A percentile compares a stretch with the other conserved stretches of the same genome.
These are phyloP conservation scores for Alternaria brassicicola DNA, from an alignment of 2,329 filamentous ascomycete species.

Conservation along the genomic window DNA sequence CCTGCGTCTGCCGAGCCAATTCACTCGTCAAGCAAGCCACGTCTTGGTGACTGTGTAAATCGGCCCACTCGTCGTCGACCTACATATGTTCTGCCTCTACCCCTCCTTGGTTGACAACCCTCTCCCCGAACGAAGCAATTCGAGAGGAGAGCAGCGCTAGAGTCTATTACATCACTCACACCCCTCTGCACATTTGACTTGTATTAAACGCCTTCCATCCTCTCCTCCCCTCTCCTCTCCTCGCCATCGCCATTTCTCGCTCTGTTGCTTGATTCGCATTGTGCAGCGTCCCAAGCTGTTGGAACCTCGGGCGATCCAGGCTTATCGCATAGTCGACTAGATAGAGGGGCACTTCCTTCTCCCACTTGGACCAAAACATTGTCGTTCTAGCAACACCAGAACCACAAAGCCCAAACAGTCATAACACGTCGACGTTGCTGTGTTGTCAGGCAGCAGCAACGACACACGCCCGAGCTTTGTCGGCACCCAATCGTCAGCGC, in stretches of 20 bases:
- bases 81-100: conserved; percentile 45
- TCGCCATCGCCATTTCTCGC: background rate
- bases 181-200: background rate
- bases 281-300: conserved; percentile 27
- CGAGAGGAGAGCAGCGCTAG: conserved; percentile 10
- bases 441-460: conserved; percentile 42
- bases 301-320: conserved; percentile 43
- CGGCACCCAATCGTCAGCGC: conserved; percentile 40
- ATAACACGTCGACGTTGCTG: conserved; percentile 19
- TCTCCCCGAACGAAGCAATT: conserved; percentile 23
- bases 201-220: too few relatives aligned
- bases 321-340: conserved; percentile 38
- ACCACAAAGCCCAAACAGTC: conserved; percentile 13
- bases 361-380: conserved; percentile 11
- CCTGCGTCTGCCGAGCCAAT: conserved; percentile 26
- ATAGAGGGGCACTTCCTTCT: conserved; percentile 30
- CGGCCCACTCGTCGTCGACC: conserved; percentile 31
- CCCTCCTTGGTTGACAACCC: conserved; percentile 35
- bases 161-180: conserved; percentile 13
- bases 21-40: conserved; percentile 31
- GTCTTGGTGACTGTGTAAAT: conserved; percentile 33
- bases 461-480: conserved; percentile 30
- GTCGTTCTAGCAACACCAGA: conserved; percentile 16
- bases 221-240: background rate
- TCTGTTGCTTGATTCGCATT: conserved; percentile 12